Evolutionary conservation across 164 flowering plant species (phyloP).

Genomic region (Houttuynia cordata): DNA sequence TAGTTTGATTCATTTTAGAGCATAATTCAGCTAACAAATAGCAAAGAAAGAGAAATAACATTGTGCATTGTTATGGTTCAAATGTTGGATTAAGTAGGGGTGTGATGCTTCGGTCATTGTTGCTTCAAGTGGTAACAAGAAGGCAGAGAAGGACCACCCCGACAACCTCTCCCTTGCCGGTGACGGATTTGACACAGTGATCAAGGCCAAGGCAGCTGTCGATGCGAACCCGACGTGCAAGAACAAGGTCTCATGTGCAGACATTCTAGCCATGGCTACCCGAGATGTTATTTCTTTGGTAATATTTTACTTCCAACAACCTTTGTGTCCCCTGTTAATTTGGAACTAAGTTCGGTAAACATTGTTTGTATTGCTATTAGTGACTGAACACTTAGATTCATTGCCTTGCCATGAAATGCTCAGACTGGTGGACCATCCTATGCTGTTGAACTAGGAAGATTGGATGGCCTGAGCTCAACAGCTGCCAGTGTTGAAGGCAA

Average conservation of each 20-base stretch:
- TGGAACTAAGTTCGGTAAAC: too few species aligned
- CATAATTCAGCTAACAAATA: background rate
- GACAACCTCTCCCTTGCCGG: constrained; percentile 77
- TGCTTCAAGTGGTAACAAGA: constrained; percentile 33
- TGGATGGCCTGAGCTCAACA: constrained; percentile 56
- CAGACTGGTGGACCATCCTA: constrained; percentile 84
- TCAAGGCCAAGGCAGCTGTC: constrained; percentile 76
- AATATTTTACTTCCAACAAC: background rate
- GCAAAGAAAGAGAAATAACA: too few species aligned
- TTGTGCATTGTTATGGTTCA: too few species aligned
- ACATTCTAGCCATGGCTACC: constrained; percentile 75
- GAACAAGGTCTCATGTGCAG: constrained; percentile 91
- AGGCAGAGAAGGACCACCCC: constrained; percentile 72
- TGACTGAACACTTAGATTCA: background rate
- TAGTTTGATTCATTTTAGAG: background rate
- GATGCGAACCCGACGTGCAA: constrained; percentile 41
- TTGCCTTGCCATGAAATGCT: too few species aligned
- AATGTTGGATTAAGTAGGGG: constrained; percentile 23
- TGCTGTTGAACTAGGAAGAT: constrained; percentile 70
- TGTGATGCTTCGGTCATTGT: constrained; percentile 77
- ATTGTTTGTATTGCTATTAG: background rate
- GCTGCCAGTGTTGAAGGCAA: constrained; percentile 46
- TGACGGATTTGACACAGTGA: constrained; percentile 84
- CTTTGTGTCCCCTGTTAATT: background rate
- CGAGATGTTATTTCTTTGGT: constrained; percentile 62